phyloP scores from a whole-genome alignment of 2,329 filamentous ascomycete species.

The Magnaporthiopsis rhizophila region DNA sequence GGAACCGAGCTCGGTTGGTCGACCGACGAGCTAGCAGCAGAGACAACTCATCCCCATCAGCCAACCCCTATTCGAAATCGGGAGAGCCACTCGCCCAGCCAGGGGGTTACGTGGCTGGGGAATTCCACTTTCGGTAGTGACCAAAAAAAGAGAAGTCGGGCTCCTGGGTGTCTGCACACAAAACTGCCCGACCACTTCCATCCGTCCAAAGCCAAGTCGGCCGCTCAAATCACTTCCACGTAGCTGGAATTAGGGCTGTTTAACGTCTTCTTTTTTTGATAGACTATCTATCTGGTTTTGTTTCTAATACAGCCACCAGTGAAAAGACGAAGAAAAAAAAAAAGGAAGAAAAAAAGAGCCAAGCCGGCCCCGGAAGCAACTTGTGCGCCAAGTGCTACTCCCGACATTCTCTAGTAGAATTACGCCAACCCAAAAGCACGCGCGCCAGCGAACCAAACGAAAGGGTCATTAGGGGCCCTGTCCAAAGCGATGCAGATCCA shows the following conservation, averaged over 20 bases:
- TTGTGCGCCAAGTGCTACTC: no score
- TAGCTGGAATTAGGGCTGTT: neutral
- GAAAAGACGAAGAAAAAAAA: neutral
- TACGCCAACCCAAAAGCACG: neutral
- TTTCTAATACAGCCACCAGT: neutral
- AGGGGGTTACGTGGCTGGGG: neutral
- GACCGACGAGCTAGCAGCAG: neutral
- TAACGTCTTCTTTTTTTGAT: neutral
- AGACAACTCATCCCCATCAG: neutral
- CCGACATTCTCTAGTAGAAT: neutral
- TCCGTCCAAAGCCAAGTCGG: neutral
- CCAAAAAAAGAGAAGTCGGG: neutral
- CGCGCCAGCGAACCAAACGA: neutral
- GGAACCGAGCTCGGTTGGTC: no score
- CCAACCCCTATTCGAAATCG: neutral
- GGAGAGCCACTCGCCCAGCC: neutral
- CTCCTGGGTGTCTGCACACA: neutral
- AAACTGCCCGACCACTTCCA: neutral
- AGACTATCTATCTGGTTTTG: neutral
- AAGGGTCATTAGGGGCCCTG: no score
- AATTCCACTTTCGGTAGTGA: neutral
- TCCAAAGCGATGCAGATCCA: neutral
- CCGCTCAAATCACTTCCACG: neutral
- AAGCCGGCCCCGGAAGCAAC: neutral
- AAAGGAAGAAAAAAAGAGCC: neutral